Conservation (phyloP, 2,329 filamentous ascomycete genomes). For the Cordyceps militaris region DNA sequence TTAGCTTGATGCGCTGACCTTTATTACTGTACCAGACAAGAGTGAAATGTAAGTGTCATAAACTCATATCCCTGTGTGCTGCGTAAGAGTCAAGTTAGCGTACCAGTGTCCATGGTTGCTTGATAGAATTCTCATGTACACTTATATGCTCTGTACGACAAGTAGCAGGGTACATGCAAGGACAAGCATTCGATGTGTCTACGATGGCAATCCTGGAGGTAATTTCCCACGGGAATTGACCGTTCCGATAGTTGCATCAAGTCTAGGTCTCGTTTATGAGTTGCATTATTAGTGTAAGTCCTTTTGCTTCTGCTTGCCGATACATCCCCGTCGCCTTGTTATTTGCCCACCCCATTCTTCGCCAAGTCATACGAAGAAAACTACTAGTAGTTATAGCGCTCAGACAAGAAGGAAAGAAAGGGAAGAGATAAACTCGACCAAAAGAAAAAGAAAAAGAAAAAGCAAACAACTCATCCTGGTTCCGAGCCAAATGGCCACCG, state of each 20-base stretch:
- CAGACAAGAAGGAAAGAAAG: neutral
- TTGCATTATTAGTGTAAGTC: neutral
- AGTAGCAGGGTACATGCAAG: neutral
- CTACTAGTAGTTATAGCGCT: neutral
- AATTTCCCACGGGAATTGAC: neutral
- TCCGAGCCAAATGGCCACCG: neutral
- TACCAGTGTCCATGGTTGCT: no score
- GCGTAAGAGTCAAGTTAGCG: neutral
- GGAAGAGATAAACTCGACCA: neutral
- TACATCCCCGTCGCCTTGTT: neutral
- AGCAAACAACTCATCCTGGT: neutral
- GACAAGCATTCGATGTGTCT: neutral
- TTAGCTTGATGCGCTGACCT: neutral
- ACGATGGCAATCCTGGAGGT: neutral
- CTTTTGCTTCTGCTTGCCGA: neutral
- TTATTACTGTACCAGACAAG: neutral
- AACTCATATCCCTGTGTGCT: slow-evolving; percentile 4
- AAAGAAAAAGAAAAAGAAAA: neutral
- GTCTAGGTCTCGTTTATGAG: neutral
- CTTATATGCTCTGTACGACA: neutral
- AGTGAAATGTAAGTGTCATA: slow-evolving; percentile 1
- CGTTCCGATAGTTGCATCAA: neutral
- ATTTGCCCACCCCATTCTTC: neutral
- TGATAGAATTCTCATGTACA: neutral
- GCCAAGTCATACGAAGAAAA: neutral